Base-by-base conservation (phyloP, 2,329 filamentous ascomycete genomes). In the Metarhizium robertsii region DNA sequence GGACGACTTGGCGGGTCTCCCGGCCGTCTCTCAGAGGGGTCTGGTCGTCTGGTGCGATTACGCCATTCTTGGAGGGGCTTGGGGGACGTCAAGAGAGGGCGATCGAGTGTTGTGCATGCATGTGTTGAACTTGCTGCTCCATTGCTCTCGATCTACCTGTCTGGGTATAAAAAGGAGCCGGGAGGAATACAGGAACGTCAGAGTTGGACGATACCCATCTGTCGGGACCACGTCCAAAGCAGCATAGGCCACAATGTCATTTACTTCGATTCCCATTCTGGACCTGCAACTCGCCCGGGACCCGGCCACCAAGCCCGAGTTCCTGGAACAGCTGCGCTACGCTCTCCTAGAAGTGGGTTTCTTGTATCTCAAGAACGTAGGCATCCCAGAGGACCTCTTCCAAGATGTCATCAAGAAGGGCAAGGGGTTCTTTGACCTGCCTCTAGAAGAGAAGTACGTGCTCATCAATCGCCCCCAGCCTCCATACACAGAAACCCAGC, bases 341-440 rank as follows among this genome's bases (percentile, higher is more conserved):
- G 88, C 89, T 0, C 73, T 95, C 36, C 81, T 95, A 64, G 87
- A 92, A 67, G 88, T 95, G n/a, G 90, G 90, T 2, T 95, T 95
- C 65, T 70, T 95, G 25, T 95, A 95, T 65, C 80, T 95, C 58
- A 86, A 85, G 66, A 91, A 95, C 65, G 85, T 88, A 2, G 87
- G 86, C 25, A 84, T 92, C 52, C 76, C 86, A 5, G 79, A 85
- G 16, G 74, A 79, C 43, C 72, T 92, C 53, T 83, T 88, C 62
- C 65, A 80, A 29, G 71, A 79, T 58, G 88, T 92, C 30, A 83
- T 90, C 53, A 64, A 72, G 2, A 79, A 90, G 64, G 88, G 87
- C 48, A 82, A 81, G 54, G 75, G 73, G 0, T 94, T 95, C 70
- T 95, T 95, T 64, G 82, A 89, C 57, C 77, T 95, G 55, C 86